These are phyloP conservation scores for Leavenworthia alabamica DNA, from an alignment of 345 rosid genomes.

Conservation along the genomic window DNA sequence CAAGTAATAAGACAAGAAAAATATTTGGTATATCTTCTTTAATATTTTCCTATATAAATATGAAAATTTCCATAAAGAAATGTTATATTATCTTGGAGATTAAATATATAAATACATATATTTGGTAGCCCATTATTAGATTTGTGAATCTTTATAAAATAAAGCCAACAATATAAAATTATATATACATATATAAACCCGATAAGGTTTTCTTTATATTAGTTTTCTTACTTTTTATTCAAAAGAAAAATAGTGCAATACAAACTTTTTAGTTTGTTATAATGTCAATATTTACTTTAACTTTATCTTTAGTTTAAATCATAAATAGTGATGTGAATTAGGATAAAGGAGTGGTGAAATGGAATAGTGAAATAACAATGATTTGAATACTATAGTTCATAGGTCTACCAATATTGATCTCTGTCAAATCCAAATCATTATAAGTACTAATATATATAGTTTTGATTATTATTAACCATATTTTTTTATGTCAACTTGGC, in stretches of 20 bases:
- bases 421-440: slow-evolving; percentile 23
- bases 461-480: neutral
- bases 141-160: neutral
- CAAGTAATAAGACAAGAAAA: neutral
- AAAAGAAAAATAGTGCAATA: neutral
- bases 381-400: slow-evolving; percentile 17
- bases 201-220: neutral
- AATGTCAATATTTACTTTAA: slow-evolving; percentile 12
- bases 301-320: slow-evolving; percentile 27
- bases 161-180: neutral
- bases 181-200: neutral
- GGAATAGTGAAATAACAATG: slow-evolving; percentile 23
- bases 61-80: neutral
- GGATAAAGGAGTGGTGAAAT: slow-evolving; percentile 21
- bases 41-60: neutral
- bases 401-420: slow-evolving; percentile 15
- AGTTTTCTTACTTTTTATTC: neutral
- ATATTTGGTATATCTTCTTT: neutral
- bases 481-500: neutral
- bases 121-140: neutral
- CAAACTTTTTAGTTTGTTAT: neutral
- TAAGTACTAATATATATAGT: neutral
- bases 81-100: neutral
- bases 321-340: slow-evolving; percentile 20
- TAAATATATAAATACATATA: neutral